phyloP scores from a whole-genome alignment of 371 early-diverging fungal species.

The Mortierella sp. region DNA sequence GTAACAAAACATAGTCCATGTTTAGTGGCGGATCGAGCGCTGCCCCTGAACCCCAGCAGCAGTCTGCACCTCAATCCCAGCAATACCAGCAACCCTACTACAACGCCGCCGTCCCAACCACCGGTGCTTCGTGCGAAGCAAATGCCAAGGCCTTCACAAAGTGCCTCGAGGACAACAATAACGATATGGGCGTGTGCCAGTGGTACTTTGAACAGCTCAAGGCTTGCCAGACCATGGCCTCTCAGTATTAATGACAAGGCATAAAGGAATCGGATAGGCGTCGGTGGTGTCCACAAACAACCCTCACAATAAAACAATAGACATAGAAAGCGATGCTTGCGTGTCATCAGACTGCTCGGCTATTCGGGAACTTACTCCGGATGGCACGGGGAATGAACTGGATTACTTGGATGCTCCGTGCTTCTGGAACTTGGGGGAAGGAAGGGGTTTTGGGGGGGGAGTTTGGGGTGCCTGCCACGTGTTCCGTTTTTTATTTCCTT shows the following conservation, averaged over 20 bases:
- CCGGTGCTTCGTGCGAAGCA: conserved; percentile 75
- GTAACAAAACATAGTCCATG: conserved; percentile 40
- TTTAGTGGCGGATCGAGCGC: conserved; percentile 50
- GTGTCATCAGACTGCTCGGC: no score
- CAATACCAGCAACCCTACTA: conserved; percentile 61
- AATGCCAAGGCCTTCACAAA: conserved; percentile 87
- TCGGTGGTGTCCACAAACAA: no score
- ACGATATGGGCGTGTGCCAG: conserved; percentile 84
- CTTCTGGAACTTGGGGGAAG: no score
- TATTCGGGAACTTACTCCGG: no score
- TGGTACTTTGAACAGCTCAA: conserved; percentile 91
- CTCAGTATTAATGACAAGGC: conserved; percentile 55
- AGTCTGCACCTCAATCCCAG: conserved; percentile 51
- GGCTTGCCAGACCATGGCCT: conserved; percentile 82
- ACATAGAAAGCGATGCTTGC: no score
- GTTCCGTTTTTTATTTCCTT: conserved; percentile 1
- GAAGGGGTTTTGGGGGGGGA: no score
- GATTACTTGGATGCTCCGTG: no score
- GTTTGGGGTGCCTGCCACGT: not conserved
- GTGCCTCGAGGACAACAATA: conserved; percentile 85
- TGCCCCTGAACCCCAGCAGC: conserved; percentile 42
- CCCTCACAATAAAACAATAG: no score
- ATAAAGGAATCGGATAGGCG: no score
- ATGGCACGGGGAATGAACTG: no score
- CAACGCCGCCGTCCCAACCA: conserved; percentile 57